A percentile compares a stretch with the other conserved stretches of the same genome.
phyloP scores from a whole-genome alignment of 1,139 yeast genomes.

The Protomyces inouyei region DNA sequence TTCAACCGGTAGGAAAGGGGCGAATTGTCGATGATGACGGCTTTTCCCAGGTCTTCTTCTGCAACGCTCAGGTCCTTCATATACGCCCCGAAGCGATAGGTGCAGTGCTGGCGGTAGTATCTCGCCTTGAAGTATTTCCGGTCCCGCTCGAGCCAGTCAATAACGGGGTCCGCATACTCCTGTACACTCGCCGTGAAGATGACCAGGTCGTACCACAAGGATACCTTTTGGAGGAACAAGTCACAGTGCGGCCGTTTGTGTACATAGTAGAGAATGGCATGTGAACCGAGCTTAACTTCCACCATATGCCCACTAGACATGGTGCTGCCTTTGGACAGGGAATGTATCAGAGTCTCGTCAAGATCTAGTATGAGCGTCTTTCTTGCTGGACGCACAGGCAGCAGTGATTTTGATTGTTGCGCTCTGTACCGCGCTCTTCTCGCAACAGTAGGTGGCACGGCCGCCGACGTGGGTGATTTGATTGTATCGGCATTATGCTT shows the following conservation, averaged over 20 bases:
- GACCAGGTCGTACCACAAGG: constrained; percentile 83
- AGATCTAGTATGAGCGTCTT: constrained; percentile 81
- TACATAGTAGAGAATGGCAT: constrained; percentile 78
- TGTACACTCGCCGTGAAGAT: constrained; percentile 90
- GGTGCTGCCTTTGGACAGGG: constrained; percentile 63
- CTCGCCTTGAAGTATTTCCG: constrained; percentile 53
- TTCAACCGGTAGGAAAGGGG: constrained; percentile 83
- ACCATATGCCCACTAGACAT: constrained; percentile 66
- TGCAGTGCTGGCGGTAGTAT: constrained; percentile 75
- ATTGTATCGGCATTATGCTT: constrained; percentile 3
- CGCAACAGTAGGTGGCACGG: constrained; percentile 11
- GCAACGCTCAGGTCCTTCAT: constrained; percentile 70
- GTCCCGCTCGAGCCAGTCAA: constrained; percentile 73
- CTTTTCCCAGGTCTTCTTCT: constrained; percentile 57
- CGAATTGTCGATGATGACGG: constrained; percentile 82
- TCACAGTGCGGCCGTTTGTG: constrained; percentile 91
- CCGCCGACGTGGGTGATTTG: constrained; percentile 23
- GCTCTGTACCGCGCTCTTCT: constrained; percentile 11
- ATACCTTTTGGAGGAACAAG: constrained; percentile 67
- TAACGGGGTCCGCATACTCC: constrained; percentile 96
- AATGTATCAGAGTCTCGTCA: constrained; percentile 91
- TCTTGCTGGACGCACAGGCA: constrained; percentile 13
- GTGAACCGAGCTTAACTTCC: constrained; percentile 66
- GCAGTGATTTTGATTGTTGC: not conserved
- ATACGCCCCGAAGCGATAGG: constrained; percentile 71